phyloP scores from a whole-genome alignment of 352 stramenopile genomes.

The Thalassiosira exigua region DNA sequence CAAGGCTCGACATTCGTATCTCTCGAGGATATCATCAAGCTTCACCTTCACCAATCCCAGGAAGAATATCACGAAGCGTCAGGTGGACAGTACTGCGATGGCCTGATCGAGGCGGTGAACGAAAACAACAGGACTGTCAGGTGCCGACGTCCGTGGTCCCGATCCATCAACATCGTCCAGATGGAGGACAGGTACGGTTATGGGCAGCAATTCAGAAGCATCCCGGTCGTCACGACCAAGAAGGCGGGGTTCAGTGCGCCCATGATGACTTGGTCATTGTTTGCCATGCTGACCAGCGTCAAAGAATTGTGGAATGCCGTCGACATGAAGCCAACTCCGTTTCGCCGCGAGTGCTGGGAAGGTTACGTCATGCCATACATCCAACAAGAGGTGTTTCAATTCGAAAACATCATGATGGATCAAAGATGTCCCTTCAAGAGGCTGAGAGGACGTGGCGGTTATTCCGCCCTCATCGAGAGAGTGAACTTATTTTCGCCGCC shows the following conservation, averaged over 20 bases:
- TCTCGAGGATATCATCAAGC: background rate
- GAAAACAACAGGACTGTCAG: background rate
- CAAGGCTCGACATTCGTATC: conserved; percentile 25
- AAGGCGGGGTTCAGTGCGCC: background rate
- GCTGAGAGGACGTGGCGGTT: too few species aligned
- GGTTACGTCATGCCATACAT: conserved; percentile 1
- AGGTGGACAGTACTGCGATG: background rate
- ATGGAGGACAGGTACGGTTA: conserved; percentile 20
- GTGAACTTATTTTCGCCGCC: too few species aligned
- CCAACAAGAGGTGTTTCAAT: conserved; percentile 5
- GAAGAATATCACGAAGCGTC: background rate
- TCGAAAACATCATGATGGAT: background rate
- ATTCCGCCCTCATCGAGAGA: too few species aligned
- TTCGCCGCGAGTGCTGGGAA: conserved; percentile 11
- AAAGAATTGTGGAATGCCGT: conserved; percentile 20
- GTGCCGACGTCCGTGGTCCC: conserved; percentile 5
- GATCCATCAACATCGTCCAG: conserved; percentile 22
- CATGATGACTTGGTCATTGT: conserved; percentile 23
- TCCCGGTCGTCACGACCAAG: background rate
- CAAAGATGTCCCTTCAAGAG: conserved; percentile 13
- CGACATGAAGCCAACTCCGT: conserved; percentile 18
- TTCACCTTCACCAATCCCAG: conserved; percentile 6
- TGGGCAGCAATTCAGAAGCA: conserved; percentile 24
- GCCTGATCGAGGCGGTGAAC: background rate
- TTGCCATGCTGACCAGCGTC: background rate